Conservation (phyloP, 768 basidiomycete genomes). For the Boletus vinaceobasis region DNA sequence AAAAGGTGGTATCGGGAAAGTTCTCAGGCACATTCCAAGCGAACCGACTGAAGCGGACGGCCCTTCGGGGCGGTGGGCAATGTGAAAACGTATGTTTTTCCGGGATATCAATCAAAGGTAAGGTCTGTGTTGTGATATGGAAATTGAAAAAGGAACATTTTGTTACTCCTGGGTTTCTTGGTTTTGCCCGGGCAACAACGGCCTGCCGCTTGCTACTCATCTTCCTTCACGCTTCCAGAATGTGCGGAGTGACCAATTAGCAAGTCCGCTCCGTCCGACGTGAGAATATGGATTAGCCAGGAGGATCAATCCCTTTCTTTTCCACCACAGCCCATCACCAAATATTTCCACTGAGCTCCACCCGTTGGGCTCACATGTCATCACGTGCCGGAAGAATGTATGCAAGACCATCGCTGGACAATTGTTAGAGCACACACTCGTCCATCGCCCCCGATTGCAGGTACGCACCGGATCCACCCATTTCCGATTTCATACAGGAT, state of each 20-base stretch:
- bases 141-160: neutral
- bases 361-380: neutral
- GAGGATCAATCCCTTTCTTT: neutral
- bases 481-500: neutral
- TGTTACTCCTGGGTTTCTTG: neutral
- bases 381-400: neutral
- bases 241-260: neutral
- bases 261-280: neutral
- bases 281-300: conserved; percentile 8
- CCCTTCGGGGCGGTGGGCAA: too few species aligned
- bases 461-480: neutral
- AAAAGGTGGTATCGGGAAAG: too few species aligned
- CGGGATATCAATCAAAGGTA: neutral
- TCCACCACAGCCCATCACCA: neutral
- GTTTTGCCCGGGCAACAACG: neutral
- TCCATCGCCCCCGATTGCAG: neutral
- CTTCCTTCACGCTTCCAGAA: neutral
- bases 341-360: neutral
- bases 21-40: too few species aligned
- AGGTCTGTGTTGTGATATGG: neutral
- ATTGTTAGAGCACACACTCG: neutral
- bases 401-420: neutral
- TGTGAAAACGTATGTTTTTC: too few species aligned
- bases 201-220: neutral
- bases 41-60: too few species aligned